A percentile compares a stretch with the other conserved stretches of the same genome.
Conservation (phyloP, 495 filamentous ascomycete species). For the Aspergillus affinis region DNA sequence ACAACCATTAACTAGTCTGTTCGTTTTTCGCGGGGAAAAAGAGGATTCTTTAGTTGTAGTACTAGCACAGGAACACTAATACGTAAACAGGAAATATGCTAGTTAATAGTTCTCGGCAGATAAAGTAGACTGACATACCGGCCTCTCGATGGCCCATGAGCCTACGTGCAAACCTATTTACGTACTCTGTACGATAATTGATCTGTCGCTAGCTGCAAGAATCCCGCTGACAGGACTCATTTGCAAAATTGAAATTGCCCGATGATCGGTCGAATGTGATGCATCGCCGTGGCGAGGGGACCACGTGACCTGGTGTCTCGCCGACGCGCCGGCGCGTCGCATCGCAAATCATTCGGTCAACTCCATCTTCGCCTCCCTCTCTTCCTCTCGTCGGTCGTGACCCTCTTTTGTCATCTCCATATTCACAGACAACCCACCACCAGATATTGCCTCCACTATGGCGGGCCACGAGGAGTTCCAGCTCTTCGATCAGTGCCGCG, state of each 20-base stretch:
- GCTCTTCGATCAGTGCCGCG: conserved; percentile 45
- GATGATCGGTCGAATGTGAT: background rate
- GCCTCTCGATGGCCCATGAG: background rate
- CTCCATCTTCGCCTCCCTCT: background rate
- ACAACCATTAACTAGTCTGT: too few relatives aligned
- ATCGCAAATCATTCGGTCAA: conserved; percentile 12
- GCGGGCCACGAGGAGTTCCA: conserved; percentile 28
- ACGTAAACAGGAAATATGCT: too few relatives aligned
- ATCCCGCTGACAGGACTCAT: too few relatives aligned
- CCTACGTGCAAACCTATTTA: too few relatives aligned
- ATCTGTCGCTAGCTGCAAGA: too few relatives aligned
- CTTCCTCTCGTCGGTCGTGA: background rate
- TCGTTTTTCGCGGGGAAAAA: too few relatives aligned
- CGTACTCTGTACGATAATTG: too few relatives aligned
- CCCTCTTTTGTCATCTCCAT: background rate
- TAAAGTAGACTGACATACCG: background rate
- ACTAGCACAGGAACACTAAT: too few relatives aligned
- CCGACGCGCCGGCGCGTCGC: conserved; percentile 25
- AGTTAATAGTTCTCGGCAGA: background rate
- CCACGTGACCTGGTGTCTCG: conserved; percentile 27
- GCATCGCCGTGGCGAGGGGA: background rate
- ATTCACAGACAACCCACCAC: background rate
- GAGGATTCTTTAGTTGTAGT: too few relatives aligned
- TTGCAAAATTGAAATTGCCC: too few relatives aligned
- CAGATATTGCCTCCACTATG: conserved; percentile 25